Conservation (phyloP, 768 basidiomycete genomes). For the Hebeloma cylindrosporum region DNA sequence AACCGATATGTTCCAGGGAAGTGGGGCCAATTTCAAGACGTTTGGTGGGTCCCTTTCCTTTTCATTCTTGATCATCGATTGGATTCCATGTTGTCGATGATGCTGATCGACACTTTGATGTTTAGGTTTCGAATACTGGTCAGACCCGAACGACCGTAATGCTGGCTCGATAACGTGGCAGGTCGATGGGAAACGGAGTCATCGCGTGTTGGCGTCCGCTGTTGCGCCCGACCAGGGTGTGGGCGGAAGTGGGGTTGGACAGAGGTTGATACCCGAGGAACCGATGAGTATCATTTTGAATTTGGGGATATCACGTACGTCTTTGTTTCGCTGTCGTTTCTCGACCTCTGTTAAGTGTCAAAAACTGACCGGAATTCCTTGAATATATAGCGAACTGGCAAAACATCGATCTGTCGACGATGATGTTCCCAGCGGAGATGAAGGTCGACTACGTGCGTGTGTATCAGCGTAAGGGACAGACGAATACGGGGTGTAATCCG, state of each 20-base stretch:
- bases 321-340: constrained; percentile 1
- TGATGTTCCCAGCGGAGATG: constrained; percentile 71
- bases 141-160: constrained; percentile 50
- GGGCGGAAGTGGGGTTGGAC: constrained; percentile 49
- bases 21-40: constrained; percentile 49
- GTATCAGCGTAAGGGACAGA: constrained; percentile 61
- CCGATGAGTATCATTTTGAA: constrained; percentile 63
- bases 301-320: constrained; percentile 58
- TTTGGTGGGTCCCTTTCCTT: constrained; percentile 37
- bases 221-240: constrained; percentile 40
- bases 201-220: constrained; percentile 52
- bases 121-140: constrained; percentile 74
- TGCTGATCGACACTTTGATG: not conserved
- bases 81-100: not conserved
- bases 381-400: constrained; percentile 69
- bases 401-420: constrained; percentile 47
- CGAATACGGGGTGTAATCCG: constrained; percentile 70
- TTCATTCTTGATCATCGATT: not conserved
- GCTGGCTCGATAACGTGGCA: constrained; percentile 79
- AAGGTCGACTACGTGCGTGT: constrained; percentile 80
- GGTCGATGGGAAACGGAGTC: constrained; percentile 52
- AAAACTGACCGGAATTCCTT: not conserved
- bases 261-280: constrained; percentile 60
- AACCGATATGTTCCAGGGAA: constrained; percentile 56
- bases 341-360: not conserved